Evolutionary conservation across 2,329 filamentous ascomycete genomes (phyloP), one percentile per base, ranked within the genome.

Genomic region (Fusarium transvaalense): DNA sequence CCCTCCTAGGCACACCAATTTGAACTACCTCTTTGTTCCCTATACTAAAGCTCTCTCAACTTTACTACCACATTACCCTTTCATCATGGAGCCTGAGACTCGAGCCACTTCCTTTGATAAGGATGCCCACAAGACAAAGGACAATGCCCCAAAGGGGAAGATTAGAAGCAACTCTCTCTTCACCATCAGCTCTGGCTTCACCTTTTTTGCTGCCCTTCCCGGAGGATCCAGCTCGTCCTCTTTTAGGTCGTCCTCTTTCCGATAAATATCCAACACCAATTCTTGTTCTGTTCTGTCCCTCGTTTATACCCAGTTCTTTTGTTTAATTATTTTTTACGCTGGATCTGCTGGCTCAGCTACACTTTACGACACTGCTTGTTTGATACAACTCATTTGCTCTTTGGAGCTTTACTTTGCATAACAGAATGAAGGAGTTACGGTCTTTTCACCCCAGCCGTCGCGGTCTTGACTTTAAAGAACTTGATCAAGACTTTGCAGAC

Each of bases 151-250:
- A 21, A 75, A 73, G 58, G 50, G 56, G 51, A 75, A 75, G 58
- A 64, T 43, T 42, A 54, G 72, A 60, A 75, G 72, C 51, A 64
- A 68, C 37, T 75, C 72, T 19, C 63, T 75, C 45, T 60, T 74
- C 32, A 75, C 72, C 61, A 72, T 75, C 54, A 75, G 71, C 29
- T 75, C 72, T 10, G 72, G 72, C 65, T 74, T 75, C 55, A 75
- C 72, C 29, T 75, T 75, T 50, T 61, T 75, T 17, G 72, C 72
- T 35, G 72, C 72, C 37, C 69, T 75, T 27, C 71, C 72, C 39
- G 71, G 74, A 34, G 61, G 59, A 51, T 56, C 71, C 27, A 66
- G 50, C 31, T 52, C 61, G 15, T 70, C 67, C 13, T 73, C 72
- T 38, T 60, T 75, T 48, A 67, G 72, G 51, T 72, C 72, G 14